Percentiles rank a stretch among this genome's conserved stretches.
These are phyloP conservation scores for Cordyceps javanica DNA, from an alignment of 2,329 filamentous ascomycete species.

Conservation along the genomic window DNA sequence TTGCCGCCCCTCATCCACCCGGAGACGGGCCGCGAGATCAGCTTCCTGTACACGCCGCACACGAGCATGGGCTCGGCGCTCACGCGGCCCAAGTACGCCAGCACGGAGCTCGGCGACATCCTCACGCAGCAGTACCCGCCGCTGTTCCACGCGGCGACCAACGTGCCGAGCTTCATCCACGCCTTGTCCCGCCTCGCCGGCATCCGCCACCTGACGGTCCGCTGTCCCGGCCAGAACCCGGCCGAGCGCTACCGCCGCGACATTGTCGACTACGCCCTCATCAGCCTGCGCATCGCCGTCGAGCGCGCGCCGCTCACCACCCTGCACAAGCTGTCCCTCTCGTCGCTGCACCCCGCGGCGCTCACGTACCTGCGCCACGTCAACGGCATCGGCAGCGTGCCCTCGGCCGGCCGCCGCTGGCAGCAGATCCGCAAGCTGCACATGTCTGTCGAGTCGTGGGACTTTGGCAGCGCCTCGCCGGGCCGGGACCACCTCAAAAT, in stretches of 20 bases:
- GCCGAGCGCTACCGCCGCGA: conserved; percentile 66
- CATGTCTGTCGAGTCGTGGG: conserved; percentile 67
- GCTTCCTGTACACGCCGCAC: conserved; percentile 76
- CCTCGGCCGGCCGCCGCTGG: conserved; percentile 68
- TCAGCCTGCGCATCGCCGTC: conserved; percentile 76
- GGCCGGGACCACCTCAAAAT: conserved; percentile 68
- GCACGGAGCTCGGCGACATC: conserved; percentile 70
- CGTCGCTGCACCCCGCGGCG: conserved; percentile 66
- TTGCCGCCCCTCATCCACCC: conserved; percentile 80
- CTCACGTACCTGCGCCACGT: conserved; percentile 72
- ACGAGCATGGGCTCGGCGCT: conserved; percentile 56
- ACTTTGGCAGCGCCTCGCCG: conserved; percentile 52
- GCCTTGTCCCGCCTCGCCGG: conserved; percentile 64
- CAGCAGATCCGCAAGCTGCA: conserved; percentile 67
- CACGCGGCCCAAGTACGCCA: conserved; percentile 71
- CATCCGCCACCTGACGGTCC: conserved; percentile 68
- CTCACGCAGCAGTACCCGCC: conserved; percentile 83
- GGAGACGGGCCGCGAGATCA: conserved; percentile 67
- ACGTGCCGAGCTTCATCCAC: conserved; percentile 76
- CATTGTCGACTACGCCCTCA: conserved; percentile 81
- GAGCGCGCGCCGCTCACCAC: conserved; percentile 63
- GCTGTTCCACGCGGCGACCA: conserved; percentile 82
- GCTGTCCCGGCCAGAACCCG: conserved; percentile 66
- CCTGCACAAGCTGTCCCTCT: conserved; percentile 65
- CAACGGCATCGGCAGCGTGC: conserved; percentile 67